Evolutionary conservation across 306 rosid species (phyloP), one percentile per base, ranked within the genome.

Genomic region (Prunus dulcis): DNA sequence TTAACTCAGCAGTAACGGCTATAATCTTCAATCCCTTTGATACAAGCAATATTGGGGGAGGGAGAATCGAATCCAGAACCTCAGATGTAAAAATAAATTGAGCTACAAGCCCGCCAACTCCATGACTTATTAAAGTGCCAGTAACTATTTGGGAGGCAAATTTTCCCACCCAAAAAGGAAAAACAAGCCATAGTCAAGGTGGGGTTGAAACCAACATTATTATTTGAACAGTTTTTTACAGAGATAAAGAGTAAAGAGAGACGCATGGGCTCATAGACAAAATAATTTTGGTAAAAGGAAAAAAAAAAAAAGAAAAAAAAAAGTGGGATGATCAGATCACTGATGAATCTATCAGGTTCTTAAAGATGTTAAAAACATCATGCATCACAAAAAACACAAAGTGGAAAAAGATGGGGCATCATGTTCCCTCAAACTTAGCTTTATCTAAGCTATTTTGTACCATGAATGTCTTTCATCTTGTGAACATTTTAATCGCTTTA

Each of bases 361-460:
- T 68, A 73, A 86, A 72, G 78, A 63, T 82, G 90, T 82, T 87
- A 79, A 85, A 38, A 79, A 76, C 87, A 89, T 79, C 86, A 86
- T 67, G 68, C 85, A 83, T 83, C 58, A 74, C 58, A 52, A 60
- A 56, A 77, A 82, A 83, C 83, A 51, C 75, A 81, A 49, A 84
- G 67, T 72, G 49, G 78, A 86, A 80, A 38, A 83, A 79, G 74
- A 84, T 76, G 84, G 88, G 89, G 87, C 91, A 82, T 52, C 41
- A n/a, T 89, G 96, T 83, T 88, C 87, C 91, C 90, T 83, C 83
- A 69, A 74, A 64, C 80, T 34, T 30, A 75, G 53, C 82, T 76
- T 82, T 58, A 78, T 61, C 38, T 63, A 74, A 72, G 38, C 86
- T 72, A 81, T 79, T 69, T 80, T 78, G 82, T 80, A 83, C 68